phyloP scores from a whole-genome alignment of 345 rosid species.

The Citrus hindsii region DNA sequence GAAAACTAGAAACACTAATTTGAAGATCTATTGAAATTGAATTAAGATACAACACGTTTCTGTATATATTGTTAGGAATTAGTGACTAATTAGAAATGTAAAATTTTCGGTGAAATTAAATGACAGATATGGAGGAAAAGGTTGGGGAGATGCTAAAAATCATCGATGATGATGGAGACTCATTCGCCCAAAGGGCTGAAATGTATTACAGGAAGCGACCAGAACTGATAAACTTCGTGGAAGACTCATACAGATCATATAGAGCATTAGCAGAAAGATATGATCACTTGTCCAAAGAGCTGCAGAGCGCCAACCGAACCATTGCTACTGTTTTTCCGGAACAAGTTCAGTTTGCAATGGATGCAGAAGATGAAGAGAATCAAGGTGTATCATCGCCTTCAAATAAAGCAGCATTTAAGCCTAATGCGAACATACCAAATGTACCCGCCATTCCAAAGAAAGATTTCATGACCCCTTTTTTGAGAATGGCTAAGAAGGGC shows the following conservation, averaged over 20 bases:
- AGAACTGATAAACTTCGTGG: slow-evolving; percentile 61
- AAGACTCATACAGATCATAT: slow-evolving; percentile 61
- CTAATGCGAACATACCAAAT: slow-evolving; percentile 37
- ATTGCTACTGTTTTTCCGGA: slow-evolving; percentile 76
- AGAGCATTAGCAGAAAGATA: slow-evolving; percentile 75
- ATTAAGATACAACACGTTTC: background rate
- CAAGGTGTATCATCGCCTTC: slow-evolving; percentile 8
- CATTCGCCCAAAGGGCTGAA: slow-evolving; percentile 71
- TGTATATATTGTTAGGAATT: background rate
- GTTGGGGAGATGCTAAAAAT: slow-evolving; percentile 48
- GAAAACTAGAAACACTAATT: background rate
- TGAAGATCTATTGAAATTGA: background rate
- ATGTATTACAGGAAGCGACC: slow-evolving; percentile 77
- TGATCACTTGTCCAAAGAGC: slow-evolving; percentile 62
- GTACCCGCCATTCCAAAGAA: slow-evolving; percentile 45
- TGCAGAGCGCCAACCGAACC: slow-evolving; percentile 78
- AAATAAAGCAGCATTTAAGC: slow-evolving; percentile 3
- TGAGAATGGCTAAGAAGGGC: slow-evolving; percentile 33
- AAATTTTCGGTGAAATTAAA: background rate
- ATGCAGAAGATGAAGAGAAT: slow-evolving; percentile 48
- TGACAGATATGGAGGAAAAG: slow-evolving; percentile 72
- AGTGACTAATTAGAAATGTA: background rate
- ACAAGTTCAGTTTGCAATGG: slow-evolving; percentile 47
- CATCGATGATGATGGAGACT: slow-evolving; percentile 69
- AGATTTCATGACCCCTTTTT: slow-evolving; percentile 39